Evolutionary conservation across 345 rosid species (phyloP).

Genomic region (Adansonia digitata): DNA sequence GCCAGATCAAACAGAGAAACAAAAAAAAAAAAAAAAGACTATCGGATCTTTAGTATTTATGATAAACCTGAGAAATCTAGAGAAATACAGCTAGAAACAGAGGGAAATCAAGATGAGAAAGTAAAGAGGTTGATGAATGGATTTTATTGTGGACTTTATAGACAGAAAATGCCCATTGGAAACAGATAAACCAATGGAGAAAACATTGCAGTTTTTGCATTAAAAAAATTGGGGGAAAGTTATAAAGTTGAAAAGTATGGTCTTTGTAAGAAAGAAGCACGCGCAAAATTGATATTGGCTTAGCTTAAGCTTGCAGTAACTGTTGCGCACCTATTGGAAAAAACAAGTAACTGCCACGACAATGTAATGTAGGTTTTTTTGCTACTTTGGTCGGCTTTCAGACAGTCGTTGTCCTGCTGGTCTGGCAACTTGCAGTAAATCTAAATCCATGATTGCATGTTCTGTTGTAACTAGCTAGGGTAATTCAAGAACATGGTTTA

Average conservation of each 20-base stretch:
- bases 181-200: background rate
- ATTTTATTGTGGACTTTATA: conserved; percentile 22
- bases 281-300: conserved; percentile 8
- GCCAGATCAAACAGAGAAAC: background rate
- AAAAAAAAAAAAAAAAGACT: background rate
- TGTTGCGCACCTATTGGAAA: too few species aligned
- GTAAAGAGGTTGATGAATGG: conserved; percentile 22
- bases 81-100: background rate
- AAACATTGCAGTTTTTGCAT: background rate
- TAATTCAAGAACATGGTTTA: background rate
- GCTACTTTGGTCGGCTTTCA: background rate
- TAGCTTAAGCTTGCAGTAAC: background rate
- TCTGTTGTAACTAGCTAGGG: background rate
- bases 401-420: background rate
- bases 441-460: background rate
- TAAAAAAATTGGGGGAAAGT: background rate
- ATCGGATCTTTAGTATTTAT: too few species aligned
- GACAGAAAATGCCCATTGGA: conserved; percentile 15
- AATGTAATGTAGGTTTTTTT: background rate
- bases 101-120: conserved; percentile 18
- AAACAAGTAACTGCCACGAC: background rate
- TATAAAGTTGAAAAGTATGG: background rate
- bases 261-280: background rate
- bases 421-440: background rate
- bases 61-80: background rate